Evolutionary conservation across 352 stramenopile species (phyloP), one percentile per base, ranked within the genome.

Genomic region (Globisporangium radiosum): DNA sequence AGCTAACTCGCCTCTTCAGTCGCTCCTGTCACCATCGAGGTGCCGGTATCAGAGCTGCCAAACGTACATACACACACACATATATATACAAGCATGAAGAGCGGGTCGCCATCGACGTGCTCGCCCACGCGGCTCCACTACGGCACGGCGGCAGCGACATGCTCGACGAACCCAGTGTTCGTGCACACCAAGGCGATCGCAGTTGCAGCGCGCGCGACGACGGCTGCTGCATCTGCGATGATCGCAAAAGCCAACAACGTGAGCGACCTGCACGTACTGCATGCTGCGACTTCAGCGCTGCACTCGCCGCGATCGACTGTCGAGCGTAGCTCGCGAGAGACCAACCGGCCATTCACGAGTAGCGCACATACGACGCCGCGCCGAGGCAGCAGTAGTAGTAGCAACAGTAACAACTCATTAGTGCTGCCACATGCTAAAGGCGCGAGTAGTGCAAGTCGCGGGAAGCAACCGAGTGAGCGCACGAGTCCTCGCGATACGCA

Each of bases 151-250:
- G 7, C 59, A 2, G 49, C 59, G 15, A 57, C 56, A 2, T 60
- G 51, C 40, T 65, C 66, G 9, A 62, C 62, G 33, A 73, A 73
- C 58, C 55, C 56, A 11, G 62, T 63, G 53, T 82, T 75, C 62
- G 57, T 79, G 17, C 67, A 74, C 59, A 79, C 74, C 33, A 78
- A 79, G 44, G 69, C 75, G 36, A 72, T 78, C 10, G 56, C 72
- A 5, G 74, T 68, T 11, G 78, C 74, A 11, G 76, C 69, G 3
- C 72, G 71, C 9, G 72, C 71, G 7, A 87, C 74, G 25, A 73
- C 76, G 2, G 70, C 69, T 1, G 76, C 72, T 1, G 76, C 72
- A 13, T 66, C 69, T 1, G 72, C 68, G 8, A 76, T 86, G 68
- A 78, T 86, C 59, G 59, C 72, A 9, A 75, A 61, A 13, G 69